Evolutionary conservation across 768 basidiomycete species (phyloP).

Genomic region (Termitomyces sp.): DNA sequence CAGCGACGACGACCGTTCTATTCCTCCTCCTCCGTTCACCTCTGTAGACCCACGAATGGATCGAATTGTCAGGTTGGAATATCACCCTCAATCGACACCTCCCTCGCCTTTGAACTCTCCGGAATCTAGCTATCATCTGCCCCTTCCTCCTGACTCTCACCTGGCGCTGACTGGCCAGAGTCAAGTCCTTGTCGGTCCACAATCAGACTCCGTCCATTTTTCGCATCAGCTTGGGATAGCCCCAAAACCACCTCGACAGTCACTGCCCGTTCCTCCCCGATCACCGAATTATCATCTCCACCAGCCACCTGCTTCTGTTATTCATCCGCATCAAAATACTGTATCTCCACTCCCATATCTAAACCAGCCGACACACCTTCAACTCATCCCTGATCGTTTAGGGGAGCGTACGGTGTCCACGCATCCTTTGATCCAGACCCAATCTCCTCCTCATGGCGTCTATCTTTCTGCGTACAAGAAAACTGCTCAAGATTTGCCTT

Average conservation of each 20-base stretch:
- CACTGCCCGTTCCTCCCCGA: constrained; percentile 11
- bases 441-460: constrained; percentile 26
- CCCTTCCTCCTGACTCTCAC: constrained; percentile 3
- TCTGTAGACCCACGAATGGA: constrained; percentile 31
- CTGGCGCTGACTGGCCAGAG: constrained; percentile 6
- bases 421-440: constrained; percentile 1
- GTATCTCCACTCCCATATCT: background rate
- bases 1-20: constrained; percentile 16
- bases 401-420: constrained; percentile 7
- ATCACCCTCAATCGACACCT: constrained; percentile 19
- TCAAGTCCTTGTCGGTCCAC: background rate
- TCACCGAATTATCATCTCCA: constrained; percentile 7
- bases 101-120: constrained; percentile 19
- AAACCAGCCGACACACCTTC: background rate
- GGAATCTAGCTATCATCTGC: constrained; percentile 8
- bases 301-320: constrained; percentile 11
- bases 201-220: background rate
- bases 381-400: background rate
- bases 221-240: background rate
- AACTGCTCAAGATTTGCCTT: background rate
- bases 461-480: constrained; percentile 42
- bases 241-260: constrained; percentile 18
- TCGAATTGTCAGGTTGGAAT: constrained; percentile 25
- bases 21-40: constrained; percentile 37
- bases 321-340: background rate